Conservation (phyloP, 768 basidiomycete species). For the Leucocoprinus leucothites region DNA sequence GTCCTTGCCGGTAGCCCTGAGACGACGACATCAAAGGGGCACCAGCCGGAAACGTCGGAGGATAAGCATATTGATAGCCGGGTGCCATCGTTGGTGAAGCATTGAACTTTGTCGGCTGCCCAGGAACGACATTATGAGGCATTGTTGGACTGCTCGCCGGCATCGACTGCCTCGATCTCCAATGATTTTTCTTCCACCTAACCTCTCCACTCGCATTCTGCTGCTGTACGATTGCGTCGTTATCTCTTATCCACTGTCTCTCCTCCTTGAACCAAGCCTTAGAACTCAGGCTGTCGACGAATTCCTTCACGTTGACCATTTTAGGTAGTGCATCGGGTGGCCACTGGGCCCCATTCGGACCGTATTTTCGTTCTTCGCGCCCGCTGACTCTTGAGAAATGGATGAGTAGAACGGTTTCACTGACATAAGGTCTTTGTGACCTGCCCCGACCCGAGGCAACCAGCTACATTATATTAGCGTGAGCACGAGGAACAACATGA, state of each 20-base stretch:
- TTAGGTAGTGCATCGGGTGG: constrained; percentile 11
- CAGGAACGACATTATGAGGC: not conserved
- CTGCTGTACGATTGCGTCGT: not conserved
- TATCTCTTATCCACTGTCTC: constrained; percentile 14
- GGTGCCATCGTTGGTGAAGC: not conserved
- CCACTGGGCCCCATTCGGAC: constrained; percentile 1
- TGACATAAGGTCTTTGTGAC: constrained; percentile 22
- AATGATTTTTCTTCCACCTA: constrained; percentile 4
- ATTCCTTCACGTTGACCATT: constrained; percentile 17
- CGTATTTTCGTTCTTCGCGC: not conserved
- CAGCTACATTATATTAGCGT: constrained; percentile 17
- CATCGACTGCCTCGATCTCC: constrained; percentile 1
- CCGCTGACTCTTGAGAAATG: constrained; percentile 13
- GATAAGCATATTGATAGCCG: not conserved
- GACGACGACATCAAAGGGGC: not conserved
- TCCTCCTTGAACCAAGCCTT: constrained; percentile 17
- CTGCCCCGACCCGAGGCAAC: constrained; percentile 22
- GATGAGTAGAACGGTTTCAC: constrained; percentile 24
- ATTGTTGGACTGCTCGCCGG: not conserved
- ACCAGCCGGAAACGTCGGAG: not conserved
- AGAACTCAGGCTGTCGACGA: constrained; percentile 15
- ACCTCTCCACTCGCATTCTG: not conserved
- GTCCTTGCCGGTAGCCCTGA: not conserved
- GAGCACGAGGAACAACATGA: not conserved
- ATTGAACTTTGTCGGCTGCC: not conserved